These are phyloP conservation scores for Pelargonium fulgidum DNA, from an alignment of 441 rosid genomes.

Conservation along the genomic window DNA sequence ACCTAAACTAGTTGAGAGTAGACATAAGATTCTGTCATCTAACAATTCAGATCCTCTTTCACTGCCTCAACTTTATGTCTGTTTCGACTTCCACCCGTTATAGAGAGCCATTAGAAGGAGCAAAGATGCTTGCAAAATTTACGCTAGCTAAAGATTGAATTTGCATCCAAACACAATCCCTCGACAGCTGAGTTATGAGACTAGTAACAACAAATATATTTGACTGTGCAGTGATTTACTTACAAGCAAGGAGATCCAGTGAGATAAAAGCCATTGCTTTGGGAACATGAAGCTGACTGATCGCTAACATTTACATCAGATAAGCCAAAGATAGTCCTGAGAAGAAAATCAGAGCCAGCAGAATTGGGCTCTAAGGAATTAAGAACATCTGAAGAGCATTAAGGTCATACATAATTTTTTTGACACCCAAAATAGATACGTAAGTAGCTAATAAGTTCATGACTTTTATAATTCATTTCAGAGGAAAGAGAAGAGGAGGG, in stretches of 20 bases:
- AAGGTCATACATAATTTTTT: conserved; percentile 26
- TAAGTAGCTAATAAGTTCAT: conserved; percentile 6
- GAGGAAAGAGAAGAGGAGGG: background rate
- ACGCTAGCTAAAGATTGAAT: background rate
- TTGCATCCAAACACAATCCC: conserved; percentile 4
- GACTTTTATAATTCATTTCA: background rate
- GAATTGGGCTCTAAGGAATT: conserved; percentile 38
- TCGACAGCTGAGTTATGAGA: background rate
- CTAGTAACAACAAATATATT: conserved; percentile 2
- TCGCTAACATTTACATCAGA: conserved; percentile 29
- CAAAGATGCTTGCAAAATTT: background rate
- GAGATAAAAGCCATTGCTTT: conserved; percentile 33
- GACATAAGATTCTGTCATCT: conserved; percentile 6
- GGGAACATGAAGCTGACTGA: conserved; percentile 38
- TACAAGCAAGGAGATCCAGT: conserved; percentile 68
- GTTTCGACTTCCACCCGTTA: conserved; percentile 12
- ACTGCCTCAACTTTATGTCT: background rate
- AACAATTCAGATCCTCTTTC: conserved; percentile 7
- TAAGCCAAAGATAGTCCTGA: conserved; percentile 51
- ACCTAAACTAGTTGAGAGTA: conserved; percentile 10
- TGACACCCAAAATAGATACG: conserved; percentile 3
- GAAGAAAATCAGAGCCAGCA: conserved; percentile 42
- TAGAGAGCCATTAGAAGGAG: background rate
- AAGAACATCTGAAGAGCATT: conserved; percentile 51
- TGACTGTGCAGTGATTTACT: conserved; percentile 31